Evolutionary conservation across 345 rosid genomes (phyloP), one percentile per base, ranked within the genome.

Genomic region (Gossypium turneri): DNA sequence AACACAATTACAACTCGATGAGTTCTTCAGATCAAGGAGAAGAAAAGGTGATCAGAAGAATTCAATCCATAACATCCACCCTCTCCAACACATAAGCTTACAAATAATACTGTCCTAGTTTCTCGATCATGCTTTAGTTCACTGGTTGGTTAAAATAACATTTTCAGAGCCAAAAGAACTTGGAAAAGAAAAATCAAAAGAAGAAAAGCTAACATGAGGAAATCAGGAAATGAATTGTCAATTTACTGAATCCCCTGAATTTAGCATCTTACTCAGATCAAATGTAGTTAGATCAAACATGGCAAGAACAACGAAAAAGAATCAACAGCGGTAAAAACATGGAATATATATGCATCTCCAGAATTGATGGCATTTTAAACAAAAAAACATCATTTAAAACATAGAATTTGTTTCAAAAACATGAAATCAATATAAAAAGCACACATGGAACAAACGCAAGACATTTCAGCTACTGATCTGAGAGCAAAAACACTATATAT

Each of bases 1-100:
- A 50, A 76, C 58, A 76, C 52, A 53, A 55, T 20, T 41, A 10
- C 8, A 70, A 62, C 48, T 51, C 52, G 9, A 73, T 45, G 58
- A 76, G 62, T 67, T 66, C 71, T 72, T 41, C 25, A 50, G 24
- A 22, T 20, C 53, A 44, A 51, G 48, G 2, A 74, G 44, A 68
- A n/a, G 15, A 60, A n/a, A 66, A 4, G 62, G 57, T 12, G 62
- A 38, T 8, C 34, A 24, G 63, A 53, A 24, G 7, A 63, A 41
- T 62, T 61, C 69, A 73, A 47, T 61, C 48, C 34, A 22, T 50
- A 50, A 17, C 8, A 47, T 51, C 12, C 44, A 64, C 48, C 59
- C 57, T 34, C 34, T 17, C 25, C 59, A 47, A 15, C 1, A 3
- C 48, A 52, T 45, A 25, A 19, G 48, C 29, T n/a, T 53, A 55